Percentiles rank a stretch among this genome's conserved stretches.
Conservation (phyloP, 1,284 basidiomycete genomes). For the Heterobasidion occidentale region DNA sequence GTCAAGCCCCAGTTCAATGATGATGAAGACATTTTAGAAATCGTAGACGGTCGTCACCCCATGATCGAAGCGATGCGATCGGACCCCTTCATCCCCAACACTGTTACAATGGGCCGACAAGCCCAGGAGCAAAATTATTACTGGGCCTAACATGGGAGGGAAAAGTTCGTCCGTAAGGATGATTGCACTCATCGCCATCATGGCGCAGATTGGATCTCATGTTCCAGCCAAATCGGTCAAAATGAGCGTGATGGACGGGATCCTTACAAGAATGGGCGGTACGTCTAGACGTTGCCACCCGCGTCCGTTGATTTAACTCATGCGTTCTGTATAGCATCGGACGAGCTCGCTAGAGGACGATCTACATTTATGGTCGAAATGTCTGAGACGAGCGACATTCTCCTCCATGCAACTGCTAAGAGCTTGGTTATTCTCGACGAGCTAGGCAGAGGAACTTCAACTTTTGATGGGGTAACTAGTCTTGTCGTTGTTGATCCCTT, state of each 20-base stretch:
- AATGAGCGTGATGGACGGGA: slow-evolving; percentile 75
- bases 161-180: slow-evolving; percentile 76
- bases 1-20: slow-evolving; percentile 59
- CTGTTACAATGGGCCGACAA: slow-evolving; percentile 47
- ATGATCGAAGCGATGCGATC: slow-evolving; percentile 74
- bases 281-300: slow-evolving; percentile 12
- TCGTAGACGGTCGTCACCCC: slow-evolving; percentile 71
- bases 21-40: slow-evolving; percentile 52
- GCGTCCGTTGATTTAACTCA: too few species aligned
- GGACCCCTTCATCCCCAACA: slow-evolving; percentile 79
- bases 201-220: slow-evolving; percentile 56
- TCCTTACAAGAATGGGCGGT: slow-evolving; percentile 86
- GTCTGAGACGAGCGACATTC: slow-evolving; percentile 87
- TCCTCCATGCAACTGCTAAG: slow-evolving; percentile 61
- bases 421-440: slow-evolving; percentile 86
- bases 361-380: slow-evolving; percentile 97
- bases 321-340: slow-evolving; percentile 50
- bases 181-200: slow-evolving; percentile 64
- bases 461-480: slow-evolving; percentile 69
- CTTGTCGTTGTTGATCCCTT: neutral
- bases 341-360: slow-evolving; percentile 77
- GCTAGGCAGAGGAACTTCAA: slow-evolving; percentile 78
- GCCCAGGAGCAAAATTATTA: slow-evolving; percentile 69
- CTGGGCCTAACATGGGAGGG: slow-evolving; percentile 78
- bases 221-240: slow-evolving; percentile 69